A percentile compares a stretch with the other conserved stretches of the same genome.
phyloP scores from a whole-genome alignment of 768 basidiomycete species.

The Lentinula edodes region DNA sequence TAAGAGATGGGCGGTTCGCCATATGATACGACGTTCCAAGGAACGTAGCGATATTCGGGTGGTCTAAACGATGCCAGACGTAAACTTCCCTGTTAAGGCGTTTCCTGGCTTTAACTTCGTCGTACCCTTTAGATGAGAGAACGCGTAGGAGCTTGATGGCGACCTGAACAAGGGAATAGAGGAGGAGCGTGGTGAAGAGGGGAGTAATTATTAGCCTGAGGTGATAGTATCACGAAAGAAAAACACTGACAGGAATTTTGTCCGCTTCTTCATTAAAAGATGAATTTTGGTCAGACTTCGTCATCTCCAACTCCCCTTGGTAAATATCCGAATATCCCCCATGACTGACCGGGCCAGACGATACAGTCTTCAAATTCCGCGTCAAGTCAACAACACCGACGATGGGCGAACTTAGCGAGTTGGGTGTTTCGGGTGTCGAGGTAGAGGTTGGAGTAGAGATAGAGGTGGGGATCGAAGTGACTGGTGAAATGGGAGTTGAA shows the following conservation, averaged over 20 bases:
- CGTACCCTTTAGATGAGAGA: slow-evolving; percentile 21
- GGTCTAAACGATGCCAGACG: slow-evolving; percentile 43
- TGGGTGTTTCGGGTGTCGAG: slow-evolving; percentile 21
- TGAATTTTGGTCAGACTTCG: not conserved
- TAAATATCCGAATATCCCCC: slow-evolving; percentile 47
- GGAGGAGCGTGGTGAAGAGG: too few relatives aligned
- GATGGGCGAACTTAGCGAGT: slow-evolving; percentile 22
- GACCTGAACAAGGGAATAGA: slow-evolving; percentile 23
- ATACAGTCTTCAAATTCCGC: slow-evolving; percentile 17
- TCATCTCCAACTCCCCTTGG: slow-evolving; percentile 29
- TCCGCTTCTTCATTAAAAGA: too few relatives aligned
- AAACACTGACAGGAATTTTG: slow-evolving; percentile 3
- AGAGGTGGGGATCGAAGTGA: not conserved
- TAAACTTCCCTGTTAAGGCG: slow-evolving; percentile 39
- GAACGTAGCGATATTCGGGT: slow-evolving; percentile 43
- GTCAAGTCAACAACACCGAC: slow-evolving; percentile 29
- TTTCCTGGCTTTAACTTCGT: slow-evolving; percentile 31
- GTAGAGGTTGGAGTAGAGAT: not conserved
- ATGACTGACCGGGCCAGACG: slow-evolving; percentile 30
- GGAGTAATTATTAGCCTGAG: too few relatives aligned
- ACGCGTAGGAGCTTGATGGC: slow-evolving; percentile 43
- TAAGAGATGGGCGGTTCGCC: slow-evolving; percentile 28
- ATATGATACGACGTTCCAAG: slow-evolving; percentile 40
- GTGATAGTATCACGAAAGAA: too few relatives aligned
- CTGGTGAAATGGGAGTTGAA: not conserved